Evolutionary conservation across 2,329 filamentous ascomycete genomes (phyloP).

Genomic region (Fusarium aywerte): DNA sequence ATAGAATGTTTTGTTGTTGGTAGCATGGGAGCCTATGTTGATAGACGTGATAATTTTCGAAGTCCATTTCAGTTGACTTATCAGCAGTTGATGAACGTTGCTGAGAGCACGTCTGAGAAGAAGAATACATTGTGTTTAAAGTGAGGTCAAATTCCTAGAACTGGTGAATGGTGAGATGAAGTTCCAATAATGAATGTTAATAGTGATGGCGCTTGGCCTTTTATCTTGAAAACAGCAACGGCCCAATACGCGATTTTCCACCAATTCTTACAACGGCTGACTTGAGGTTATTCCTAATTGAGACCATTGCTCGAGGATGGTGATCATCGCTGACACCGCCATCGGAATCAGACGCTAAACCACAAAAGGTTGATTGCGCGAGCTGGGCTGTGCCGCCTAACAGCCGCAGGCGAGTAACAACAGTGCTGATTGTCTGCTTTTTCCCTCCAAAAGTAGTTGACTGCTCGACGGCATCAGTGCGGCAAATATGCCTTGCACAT

Average conservation of each 20-base stretch:
- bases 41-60: background rate
- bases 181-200: accelerated
- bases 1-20: background rate
- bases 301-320: conserved; percentile 25
- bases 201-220: accelerated
- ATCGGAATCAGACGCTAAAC: background rate
- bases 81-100: background rate
- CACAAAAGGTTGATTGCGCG: conserved; percentile 12
- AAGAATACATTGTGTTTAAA: background rate
- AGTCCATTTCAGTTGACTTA: background rate
- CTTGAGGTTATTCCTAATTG: conserved; percentile 13
- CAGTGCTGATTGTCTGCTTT: background rate
- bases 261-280: background rate
- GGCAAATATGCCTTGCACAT: no score
- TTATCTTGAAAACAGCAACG: background rate
- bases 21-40: background rate
- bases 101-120: background rate
- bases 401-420: background rate
- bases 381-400: conserved; percentile 8
- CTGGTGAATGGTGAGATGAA: background rate
- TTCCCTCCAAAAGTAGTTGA: background rate
- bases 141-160: accelerated
- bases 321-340: background rate
- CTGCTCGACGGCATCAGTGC: background rate
- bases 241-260: background rate